Conservation (phyloP, 768 basidiomycete genomes). For the Podaxis rugospora region DNA sequence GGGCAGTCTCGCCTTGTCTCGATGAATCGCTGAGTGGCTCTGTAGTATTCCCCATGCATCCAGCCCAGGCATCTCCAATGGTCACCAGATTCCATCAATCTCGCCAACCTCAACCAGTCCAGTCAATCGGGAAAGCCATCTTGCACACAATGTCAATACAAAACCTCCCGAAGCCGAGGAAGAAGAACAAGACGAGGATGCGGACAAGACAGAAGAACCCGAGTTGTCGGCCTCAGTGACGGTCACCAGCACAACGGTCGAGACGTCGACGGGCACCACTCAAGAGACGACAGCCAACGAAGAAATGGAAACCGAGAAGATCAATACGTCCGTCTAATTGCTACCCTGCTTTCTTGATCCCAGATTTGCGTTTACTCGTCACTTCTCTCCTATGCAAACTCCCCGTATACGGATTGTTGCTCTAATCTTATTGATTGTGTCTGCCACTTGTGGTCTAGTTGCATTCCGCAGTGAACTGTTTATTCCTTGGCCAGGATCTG, state of each 20-base stretch:
- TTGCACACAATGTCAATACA: constrained; percentile 35
- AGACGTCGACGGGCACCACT: background rate
- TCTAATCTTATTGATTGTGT: constrained; percentile 7
- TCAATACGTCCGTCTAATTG: background rate
- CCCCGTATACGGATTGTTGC: constrained; percentile 5
- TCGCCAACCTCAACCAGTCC: constrained; percentile 71
- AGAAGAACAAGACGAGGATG: constrained; percentile 5
- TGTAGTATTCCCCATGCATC: constrained; percentile 90
- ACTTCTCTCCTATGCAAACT: constrained; percentile 3
- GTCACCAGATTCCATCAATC: constrained; percentile 58
- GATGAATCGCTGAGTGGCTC: constrained; percentile 15
- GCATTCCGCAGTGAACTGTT: background rate
- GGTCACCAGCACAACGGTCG: constrained; percentile 1
- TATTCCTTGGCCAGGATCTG: background rate
- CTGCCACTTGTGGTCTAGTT: background rate
- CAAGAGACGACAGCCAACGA: background rate
- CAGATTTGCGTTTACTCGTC: background rate
- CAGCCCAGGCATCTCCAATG: constrained; percentile 46
- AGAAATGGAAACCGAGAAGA: constrained; percentile 3
- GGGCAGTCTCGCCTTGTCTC: constrained; percentile 1
- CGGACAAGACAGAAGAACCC: background rate
- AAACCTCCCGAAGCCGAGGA: constrained; percentile 25
- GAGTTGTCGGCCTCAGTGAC: background rate
- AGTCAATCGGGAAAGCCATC: constrained; percentile 57
- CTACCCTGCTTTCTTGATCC: background rate